A percentile compares a stretch with the other conserved stretches of the same genome.
Evolutionary conservation across 208 protist species (phyloP).

Genomic region (Angomonas ambiguus): DNA sequence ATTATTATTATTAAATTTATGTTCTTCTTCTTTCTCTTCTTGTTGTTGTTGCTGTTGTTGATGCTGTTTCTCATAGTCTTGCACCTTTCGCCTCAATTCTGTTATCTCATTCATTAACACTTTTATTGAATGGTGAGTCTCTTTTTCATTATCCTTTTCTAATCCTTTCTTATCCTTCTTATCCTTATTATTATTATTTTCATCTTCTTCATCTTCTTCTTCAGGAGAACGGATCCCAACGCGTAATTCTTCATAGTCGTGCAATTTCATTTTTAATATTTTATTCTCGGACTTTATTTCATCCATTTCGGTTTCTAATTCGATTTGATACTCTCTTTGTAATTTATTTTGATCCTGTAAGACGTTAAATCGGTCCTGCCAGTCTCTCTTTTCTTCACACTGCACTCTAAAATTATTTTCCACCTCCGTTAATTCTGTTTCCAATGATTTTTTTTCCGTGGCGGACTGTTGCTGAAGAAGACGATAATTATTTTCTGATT

Average conservation of each 20-base stretch:
- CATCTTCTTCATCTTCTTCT: background rate
- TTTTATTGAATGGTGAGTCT: background rate
- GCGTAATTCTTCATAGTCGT: background rate
- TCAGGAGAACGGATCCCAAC: background rate
- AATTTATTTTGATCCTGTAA: background rate
- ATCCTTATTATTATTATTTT: background rate
- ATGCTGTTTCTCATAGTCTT: background rate
- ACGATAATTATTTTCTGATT: background rate
- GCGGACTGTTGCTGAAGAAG: background rate
- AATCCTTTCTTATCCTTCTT: background rate
- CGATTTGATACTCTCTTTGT: background rate
- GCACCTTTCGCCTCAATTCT: background rate
- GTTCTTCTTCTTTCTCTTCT: background rate
- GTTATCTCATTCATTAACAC: background rate
- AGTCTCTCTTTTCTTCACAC: background rate
- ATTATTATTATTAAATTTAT: conserved; percentile 1
- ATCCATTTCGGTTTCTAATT: background rate
- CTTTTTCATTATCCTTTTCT: background rate
- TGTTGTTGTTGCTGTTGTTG: background rate
- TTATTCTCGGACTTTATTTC: background rate
- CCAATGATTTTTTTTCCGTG: background rate
- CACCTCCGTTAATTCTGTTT: background rate
- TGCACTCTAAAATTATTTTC: background rate
- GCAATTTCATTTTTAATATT: background rate
- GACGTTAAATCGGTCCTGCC: background rate